Evolutionary conservation across 495 filamentous ascomycete genomes (phyloP).

Genomic region (Neurospora sp.): DNA sequence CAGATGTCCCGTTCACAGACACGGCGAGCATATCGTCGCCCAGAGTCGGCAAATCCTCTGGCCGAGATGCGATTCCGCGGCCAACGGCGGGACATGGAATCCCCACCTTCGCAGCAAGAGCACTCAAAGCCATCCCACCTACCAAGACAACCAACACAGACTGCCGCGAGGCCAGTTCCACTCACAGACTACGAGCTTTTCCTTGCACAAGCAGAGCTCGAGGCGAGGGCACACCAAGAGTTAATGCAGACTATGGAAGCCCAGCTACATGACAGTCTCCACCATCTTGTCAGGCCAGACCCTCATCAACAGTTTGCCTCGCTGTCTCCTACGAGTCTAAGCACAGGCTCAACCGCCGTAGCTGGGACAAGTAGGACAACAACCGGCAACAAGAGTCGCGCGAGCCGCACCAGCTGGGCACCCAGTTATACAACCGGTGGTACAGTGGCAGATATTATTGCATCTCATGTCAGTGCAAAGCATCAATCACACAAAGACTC

Average conservation of each 20-base stretch:
- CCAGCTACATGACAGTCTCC: not conserved
- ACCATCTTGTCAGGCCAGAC: slow-evolving; percentile 7
- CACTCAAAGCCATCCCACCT: not conserved
- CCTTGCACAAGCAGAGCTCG: slow-evolving; percentile 17
- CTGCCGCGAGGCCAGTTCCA: not conserved
- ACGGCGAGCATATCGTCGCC: not conserved
- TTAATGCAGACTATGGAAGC: not conserved
- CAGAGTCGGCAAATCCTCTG: not conserved
- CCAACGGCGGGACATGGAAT: not conserved
- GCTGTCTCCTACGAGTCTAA: not conserved
- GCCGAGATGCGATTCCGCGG: not conserved
- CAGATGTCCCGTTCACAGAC: not conserved
- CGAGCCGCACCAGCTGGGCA: slow-evolving; percentile 9
- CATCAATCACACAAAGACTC: not conserved
- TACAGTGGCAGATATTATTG: not conserved
- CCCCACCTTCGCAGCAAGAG: not conserved
- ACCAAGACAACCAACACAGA: not conserved
- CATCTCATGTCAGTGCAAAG: not conserved
- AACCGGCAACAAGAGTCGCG: not conserved
- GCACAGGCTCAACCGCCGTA: slow-evolving; percentile 1
- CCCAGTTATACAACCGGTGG: not conserved
- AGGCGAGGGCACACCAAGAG: slow-evolving; percentile 14
- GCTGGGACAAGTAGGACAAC: not conserved
- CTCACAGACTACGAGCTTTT: slow-evolving; percentile 19
- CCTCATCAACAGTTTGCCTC: slow-evolving; percentile 14